A percentile compares a stretch with the other conserved stretches of the same genome.
These are phyloP conservation scores for Kandelia obovata DNA, from an alignment of 345 rosid genomes.

Conservation along the genomic window DNA sequence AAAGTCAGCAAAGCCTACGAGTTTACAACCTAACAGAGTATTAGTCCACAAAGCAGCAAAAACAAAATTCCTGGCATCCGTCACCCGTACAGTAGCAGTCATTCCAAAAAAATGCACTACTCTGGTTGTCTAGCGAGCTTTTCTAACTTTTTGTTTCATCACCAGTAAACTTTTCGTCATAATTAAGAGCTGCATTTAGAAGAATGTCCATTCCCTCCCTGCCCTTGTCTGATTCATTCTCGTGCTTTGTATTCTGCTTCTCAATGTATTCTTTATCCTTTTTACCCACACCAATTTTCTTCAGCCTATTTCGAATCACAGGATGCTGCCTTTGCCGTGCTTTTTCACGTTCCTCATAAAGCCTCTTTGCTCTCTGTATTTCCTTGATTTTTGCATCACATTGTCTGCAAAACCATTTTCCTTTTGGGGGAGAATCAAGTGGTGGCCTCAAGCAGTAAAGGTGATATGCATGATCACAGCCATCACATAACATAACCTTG, in stretches of 20 bases:
- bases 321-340: constrained; percentile 21
- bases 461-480: constrained; percentile 91
- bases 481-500: constrained; percentile 75
- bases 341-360: constrained; percentile 34
- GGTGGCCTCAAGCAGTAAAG: constrained; percentile 81
- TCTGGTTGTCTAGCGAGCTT: constrained; percentile 3
- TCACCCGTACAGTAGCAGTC: constrained; percentile 9
- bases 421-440: constrained; percentile 45
- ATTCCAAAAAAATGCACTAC: constrained; percentile 3
- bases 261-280: constrained; percentile 12
- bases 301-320: neutral
- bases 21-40: constrained; percentile 32
- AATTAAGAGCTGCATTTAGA: constrained; percentile 64
- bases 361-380: constrained; percentile 47
- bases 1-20: constrained; percentile 27
- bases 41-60: constrained; percentile 13
- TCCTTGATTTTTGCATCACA: constrained; percentile 53
- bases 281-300: constrained; percentile 15
- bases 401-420: constrained; percentile 77
- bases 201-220: constrained; percentile 79
- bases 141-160: constrained; percentile 21
- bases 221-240: constrained; percentile 33
- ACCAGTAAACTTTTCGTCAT: constrained; percentile 30
- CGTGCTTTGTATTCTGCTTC: constrained; percentile 20
- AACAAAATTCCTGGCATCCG: constrained; percentile 17